Conservation (phyloP, 2,329 filamentous ascomycete genomes). For the Pestalotiopsis sp. region DNA sequence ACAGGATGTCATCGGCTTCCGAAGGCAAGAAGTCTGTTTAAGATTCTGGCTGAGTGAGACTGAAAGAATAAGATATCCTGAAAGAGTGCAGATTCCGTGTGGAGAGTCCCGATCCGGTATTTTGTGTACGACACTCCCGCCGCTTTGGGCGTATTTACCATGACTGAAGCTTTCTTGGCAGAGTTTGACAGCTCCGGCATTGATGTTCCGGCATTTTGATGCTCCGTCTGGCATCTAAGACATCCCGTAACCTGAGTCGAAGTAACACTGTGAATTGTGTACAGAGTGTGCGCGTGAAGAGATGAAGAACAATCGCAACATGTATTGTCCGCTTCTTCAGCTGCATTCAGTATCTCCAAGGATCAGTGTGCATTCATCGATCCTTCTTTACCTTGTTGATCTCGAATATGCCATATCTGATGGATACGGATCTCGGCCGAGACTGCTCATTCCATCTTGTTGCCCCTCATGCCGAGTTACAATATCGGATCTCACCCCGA, state of each 20-base stretch:
- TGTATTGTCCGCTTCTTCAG: too few relatives aligned
- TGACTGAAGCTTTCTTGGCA: neutral
- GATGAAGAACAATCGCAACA: too few relatives aligned
- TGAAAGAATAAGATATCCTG: neutral
- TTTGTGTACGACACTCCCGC: neutral
- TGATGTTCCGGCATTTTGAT: neutral
- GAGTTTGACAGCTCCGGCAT: neutral
- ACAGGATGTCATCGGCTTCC: neutral
- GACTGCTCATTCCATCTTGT: neutral
- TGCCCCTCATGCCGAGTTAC: neutral
- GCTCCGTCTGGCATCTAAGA: neutral
- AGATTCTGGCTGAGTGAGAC: neutral
- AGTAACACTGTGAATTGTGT: too few relatives aligned
- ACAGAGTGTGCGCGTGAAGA: too few relatives aligned
- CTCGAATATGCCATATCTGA: neutral
- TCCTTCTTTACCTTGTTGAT: too few relatives aligned
- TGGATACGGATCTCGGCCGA: neutral
- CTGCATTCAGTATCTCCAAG: too few relatives aligned
- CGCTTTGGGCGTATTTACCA: neutral
- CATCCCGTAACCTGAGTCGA: neutral
- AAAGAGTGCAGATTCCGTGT: neutral
- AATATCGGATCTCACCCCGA: neutral
- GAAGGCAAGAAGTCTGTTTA: neutral
- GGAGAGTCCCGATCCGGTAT: neutral
- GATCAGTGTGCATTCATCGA: too few relatives aligned